Percentiles rank a stretch among this genome's conserved stretches.
Conservation (phyloP, 306 rosid species). For the Hylodesmum podocarpum region DNA sequence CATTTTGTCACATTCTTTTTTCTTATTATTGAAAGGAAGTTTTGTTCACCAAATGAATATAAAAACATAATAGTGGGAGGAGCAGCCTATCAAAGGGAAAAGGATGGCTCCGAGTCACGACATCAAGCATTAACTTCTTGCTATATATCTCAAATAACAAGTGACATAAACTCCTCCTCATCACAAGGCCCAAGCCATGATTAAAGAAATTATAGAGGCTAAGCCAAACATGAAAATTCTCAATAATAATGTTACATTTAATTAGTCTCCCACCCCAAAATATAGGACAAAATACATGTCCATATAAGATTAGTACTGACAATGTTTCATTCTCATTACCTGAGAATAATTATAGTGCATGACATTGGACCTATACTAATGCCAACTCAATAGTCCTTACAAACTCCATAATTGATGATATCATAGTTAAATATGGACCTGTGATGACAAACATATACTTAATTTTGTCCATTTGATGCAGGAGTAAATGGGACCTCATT, state of each 20-base stretch:
- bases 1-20: background rate
- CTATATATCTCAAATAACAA: background rate
- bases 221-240: conserved; percentile 20
- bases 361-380: background rate
- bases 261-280: conserved; percentile 1
- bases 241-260: conserved; percentile 24
- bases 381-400: conserved; percentile 14
- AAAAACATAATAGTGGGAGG: background rate
- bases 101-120: background rate
- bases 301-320: conserved; percentile 36
- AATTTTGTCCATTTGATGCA: conserved; percentile 28
- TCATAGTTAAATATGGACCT: background rate
- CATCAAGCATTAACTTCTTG: conserved; percentile 2
- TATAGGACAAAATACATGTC: conserved; percentile 36
- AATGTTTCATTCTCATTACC: background rate
- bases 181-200: background rate
- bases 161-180: background rate
- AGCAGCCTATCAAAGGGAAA: background rate
- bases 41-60: background rate
- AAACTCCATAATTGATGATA: conserved; percentile 20
- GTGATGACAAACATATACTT: conserved; percentile 25
- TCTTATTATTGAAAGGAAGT: background rate
- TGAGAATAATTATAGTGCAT: background rate
- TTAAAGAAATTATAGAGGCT: conserved; percentile 23
- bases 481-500: conserved; percentile 39